phyloP scores from a whole-genome alignment of 2,329 filamentous ascomycete species.

The Fonsecaea pedrosoi region DNA sequence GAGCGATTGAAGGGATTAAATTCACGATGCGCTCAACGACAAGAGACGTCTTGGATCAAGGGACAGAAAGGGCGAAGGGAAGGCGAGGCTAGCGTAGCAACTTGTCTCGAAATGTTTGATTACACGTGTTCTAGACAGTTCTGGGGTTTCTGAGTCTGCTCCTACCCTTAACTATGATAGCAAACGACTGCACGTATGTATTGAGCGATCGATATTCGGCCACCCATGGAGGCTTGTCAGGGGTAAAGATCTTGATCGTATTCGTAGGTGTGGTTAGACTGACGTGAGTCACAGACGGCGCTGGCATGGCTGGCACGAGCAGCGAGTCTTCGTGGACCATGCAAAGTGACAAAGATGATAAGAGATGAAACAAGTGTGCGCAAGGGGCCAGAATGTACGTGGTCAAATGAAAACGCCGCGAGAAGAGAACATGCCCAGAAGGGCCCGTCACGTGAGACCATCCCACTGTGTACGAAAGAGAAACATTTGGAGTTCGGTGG shows the following conservation, averaged over 20 bases:
- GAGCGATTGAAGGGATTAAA: background rate
- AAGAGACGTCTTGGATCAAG: background rate
- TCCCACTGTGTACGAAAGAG: background rate
- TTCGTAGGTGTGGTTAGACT: background rate
- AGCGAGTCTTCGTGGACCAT: background rate
- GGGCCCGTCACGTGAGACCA: conserved; percentile 14
- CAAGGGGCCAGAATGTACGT: conserved; percentile 24
- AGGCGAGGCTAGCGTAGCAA: background rate
- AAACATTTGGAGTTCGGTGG: conserved; percentile 17
- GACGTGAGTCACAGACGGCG: conserved; percentile 3
- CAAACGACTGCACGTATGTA: background rate
- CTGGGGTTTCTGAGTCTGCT: background rate
- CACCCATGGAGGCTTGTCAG: background rate
- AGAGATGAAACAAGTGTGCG: conserved; percentile 25
- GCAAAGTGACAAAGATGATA: conserved; percentile 6
- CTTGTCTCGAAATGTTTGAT: background rate
- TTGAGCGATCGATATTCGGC: background rate
- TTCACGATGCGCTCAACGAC: background rate
- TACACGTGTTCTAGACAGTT: background rate
- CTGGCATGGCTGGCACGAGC: background rate
- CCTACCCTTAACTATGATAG: background rate
- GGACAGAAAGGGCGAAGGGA: background rate
- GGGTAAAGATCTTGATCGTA: background rate
- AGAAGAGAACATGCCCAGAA: background rate
- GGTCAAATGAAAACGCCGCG: conserved; percentile 19